These are phyloP conservation scores for Apiotrichum brassicae DNA, from an alignment of 1,284 basidiomycete genomes.

Conservation along the genomic window DNA sequence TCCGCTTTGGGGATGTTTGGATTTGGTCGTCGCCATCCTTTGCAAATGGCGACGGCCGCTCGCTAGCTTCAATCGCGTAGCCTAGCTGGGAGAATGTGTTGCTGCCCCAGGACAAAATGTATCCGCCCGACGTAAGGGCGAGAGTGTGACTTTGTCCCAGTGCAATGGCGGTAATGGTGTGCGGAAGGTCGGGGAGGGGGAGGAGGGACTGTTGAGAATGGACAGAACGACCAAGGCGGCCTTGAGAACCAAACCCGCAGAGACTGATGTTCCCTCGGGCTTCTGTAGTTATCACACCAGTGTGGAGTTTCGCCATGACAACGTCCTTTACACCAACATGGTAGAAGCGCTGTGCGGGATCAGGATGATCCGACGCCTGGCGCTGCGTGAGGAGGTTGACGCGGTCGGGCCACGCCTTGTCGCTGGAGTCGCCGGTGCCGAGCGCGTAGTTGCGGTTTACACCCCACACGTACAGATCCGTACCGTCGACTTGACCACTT, in stretches of 20 bases:
- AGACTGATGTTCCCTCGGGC: slow-evolving; percentile 64
- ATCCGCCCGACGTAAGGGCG: slow-evolving; percentile 69
- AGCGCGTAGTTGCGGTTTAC: slow-evolving; percentile 78
- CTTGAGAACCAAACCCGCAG: slow-evolving; percentile 80
- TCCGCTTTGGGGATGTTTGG: slow-evolving; percentile 68
- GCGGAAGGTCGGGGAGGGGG: slow-evolving; percentile 57
- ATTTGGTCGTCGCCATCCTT: slow-evolving; percentile 53
- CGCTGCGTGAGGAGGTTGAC: slow-evolving; percentile 52
- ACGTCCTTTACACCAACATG: slow-evolving; percentile 61
- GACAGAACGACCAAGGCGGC: slow-evolving; percentile 67
- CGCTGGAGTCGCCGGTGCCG: slow-evolving; percentile 72
- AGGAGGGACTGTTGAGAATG: slow-evolving; percentile 71
- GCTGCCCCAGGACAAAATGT: slow-evolving; percentile 83
- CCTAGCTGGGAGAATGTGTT: slow-evolving; percentile 85
- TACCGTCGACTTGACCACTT: slow-evolving; percentile 48
- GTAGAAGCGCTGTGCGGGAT: slow-evolving; percentile 38
- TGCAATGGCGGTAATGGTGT: slow-evolving; percentile 60
- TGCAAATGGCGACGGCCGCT: slow-evolving; percentile 28
- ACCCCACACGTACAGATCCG: slow-evolving; percentile 84
- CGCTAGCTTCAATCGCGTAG: slow-evolving; percentile 64
- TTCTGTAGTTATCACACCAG: slow-evolving; percentile 70
- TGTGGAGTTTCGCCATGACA: slow-evolving; percentile 77
- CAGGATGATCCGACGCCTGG: slow-evolving; percentile 47
- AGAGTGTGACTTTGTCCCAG: slow-evolving; percentile 93
- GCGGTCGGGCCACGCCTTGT: slow-evolving; percentile 73